Conservation (phyloP, 257 asterid genomes). For the Nemophila menziesii region DNA sequence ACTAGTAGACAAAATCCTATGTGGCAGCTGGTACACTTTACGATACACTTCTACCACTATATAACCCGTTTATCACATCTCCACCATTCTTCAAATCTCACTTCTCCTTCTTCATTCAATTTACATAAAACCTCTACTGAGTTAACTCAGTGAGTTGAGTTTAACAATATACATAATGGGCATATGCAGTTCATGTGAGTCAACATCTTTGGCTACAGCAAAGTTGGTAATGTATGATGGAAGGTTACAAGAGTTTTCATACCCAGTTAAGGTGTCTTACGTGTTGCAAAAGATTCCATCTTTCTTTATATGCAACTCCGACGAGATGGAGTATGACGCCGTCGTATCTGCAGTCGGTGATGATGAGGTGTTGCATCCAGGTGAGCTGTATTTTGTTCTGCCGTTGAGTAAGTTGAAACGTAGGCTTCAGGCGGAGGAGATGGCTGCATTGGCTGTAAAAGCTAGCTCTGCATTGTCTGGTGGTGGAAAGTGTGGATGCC, state of each 20-base stretch:
- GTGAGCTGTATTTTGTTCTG: conserved; percentile 78
- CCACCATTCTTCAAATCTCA: background rate
- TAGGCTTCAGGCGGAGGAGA: conserved; percentile 70
- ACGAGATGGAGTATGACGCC: conserved; percentile 80
- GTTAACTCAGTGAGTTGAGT: background rate
- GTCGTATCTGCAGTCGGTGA: conserved; percentile 54
- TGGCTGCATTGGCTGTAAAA: conserved; percentile 97
- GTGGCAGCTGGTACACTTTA: conserved; percentile 36
- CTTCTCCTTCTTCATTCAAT: background rate
- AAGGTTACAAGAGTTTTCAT: conserved; percentile 60
- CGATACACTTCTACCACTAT: conserved; percentile 9
- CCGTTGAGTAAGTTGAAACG: conserved; percentile 47
- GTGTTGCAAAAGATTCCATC: conserved; percentile 59
- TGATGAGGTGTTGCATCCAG: conserved; percentile 72
- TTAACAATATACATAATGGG: conserved; percentile 33
- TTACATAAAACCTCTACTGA: background rate
- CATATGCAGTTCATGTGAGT: conserved; percentile 70
- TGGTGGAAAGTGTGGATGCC: conserved; percentile 47
- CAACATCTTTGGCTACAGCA: conserved; percentile 63
- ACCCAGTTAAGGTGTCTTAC: conserved; percentile 65
- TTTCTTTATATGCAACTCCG: conserved; percentile 73
- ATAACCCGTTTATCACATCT: background rate
- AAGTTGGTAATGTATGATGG: conserved; percentile 68
- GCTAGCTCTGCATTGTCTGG: conserved; percentile 77
- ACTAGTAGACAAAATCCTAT: conserved; percentile 22